Percentiles rank a stretch among this genome's conserved stretches.
phyloP scores from a whole-genome alignment of 768 basidiomycete genomes.

The Mycena amicta region DNA sequence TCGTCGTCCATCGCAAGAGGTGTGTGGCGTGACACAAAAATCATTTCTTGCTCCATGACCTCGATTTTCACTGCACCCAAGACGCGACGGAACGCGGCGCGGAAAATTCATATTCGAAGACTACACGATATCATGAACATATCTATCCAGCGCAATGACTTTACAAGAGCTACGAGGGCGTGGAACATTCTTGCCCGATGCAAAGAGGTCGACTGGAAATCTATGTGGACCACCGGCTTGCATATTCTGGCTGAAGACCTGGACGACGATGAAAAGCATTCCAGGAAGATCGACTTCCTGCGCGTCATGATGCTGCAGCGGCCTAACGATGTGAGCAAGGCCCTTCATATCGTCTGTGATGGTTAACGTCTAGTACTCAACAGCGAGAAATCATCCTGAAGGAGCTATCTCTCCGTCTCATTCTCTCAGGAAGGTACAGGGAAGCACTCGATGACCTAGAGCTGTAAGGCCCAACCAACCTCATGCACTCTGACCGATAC shows the following conservation, averaged over 20 bases:
- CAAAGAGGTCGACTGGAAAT: constrained; percentile 75
- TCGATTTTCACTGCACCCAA: background rate
- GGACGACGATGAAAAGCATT: constrained; percentile 29
- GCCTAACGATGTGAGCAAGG: constrained; percentile 59
- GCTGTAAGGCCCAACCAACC: constrained; percentile 51
- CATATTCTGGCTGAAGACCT: constrained; percentile 48
- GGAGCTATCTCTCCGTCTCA: constrained; percentile 72
- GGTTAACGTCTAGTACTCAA: background rate
- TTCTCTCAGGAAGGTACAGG: constrained; percentile 55
- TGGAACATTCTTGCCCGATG: constrained; percentile 79
- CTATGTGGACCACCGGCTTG: constrained; percentile 71
- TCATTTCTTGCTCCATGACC: too few species aligned
- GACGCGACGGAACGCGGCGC: background rate
- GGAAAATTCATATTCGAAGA: constrained; percentile 70
- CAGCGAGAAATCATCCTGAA: constrained; percentile 77
- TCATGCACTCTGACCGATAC: background rate
- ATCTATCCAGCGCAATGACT: constrained; percentile 67
- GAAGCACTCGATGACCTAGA: constrained; percentile 86
- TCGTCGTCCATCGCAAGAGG: constrained; percentile 46
- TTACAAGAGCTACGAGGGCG: constrained; percentile 61
- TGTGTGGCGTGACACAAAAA: background rate
- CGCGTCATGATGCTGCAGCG: constrained; percentile 71
- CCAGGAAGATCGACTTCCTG: constrained; percentile 59
- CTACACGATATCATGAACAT: constrained; percentile 76
- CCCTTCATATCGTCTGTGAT: too few species aligned